These are phyloP conservation scores for Vararia minispora DNA, from an alignment of 768 basidiomycete genomes.

Conservation along the genomic window DNA sequence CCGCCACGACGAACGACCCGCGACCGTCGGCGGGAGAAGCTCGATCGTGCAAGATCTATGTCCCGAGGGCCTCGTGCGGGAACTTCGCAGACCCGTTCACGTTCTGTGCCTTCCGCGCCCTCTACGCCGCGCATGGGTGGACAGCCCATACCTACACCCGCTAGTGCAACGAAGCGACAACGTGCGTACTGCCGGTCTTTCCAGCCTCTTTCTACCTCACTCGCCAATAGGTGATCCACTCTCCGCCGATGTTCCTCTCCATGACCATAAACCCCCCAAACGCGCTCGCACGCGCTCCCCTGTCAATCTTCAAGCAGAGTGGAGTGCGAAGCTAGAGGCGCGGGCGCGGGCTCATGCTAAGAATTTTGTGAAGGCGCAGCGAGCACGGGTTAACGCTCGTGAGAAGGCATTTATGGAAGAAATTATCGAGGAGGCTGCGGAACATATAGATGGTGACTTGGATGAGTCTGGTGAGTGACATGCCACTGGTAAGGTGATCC, in stretches of 20 bases:
- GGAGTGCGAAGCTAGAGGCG: constrained; percentile 25
- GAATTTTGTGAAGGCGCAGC: constrained; percentile 27
- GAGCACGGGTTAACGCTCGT: constrained; percentile 26
- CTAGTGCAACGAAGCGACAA: constrained; percentile 6
- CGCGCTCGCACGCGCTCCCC: constrained; percentile 43
- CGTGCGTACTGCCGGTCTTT: neutral
- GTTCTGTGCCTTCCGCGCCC: neutral
- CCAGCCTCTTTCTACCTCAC: constrained; percentile 1
- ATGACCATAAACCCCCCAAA: constrained; percentile 21
- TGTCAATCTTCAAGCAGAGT: constrained; percentile 24
- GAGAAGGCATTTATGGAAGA: constrained; percentile 32
- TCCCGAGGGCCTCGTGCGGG: too few species aligned
- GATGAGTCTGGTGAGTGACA: constrained; percentile 1
- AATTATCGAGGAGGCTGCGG: constrained; percentile 17
- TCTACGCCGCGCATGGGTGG: neutral
- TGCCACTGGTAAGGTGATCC: too few species aligned
- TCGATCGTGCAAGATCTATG: neutral
- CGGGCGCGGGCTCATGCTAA: constrained; percentile 32
- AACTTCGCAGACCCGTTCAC: neutral
- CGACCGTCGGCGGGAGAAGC: too few species aligned
- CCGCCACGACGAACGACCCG: too few species aligned
- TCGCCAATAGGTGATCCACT: constrained; percentile 8
- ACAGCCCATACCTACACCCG: neutral
- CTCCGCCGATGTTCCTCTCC: neutral
- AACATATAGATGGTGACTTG: constrained; percentile 2